Evolutionary conservation across 805 yeast species (phyloP), one percentile per base, ranked within the genome.

Genomic region (Candida michaelii): DNA sequence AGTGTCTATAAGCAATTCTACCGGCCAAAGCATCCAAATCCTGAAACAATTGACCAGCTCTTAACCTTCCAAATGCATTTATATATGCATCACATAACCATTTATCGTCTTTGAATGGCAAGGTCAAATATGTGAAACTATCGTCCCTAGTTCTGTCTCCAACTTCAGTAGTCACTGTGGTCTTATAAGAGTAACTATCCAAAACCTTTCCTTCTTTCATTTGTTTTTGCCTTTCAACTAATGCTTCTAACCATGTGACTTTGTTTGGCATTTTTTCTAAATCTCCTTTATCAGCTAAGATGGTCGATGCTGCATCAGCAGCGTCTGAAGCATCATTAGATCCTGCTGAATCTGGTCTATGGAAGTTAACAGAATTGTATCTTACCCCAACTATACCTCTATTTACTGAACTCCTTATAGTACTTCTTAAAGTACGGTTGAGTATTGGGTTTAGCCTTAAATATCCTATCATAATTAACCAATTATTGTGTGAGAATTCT

Each of bases 1-100:
- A 87, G 61, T 90, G 97, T 56, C 86, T 77, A 62, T 89, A 86
- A 16, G 96, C 96, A 54, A 90, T 89, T 58, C 91, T 81, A 27
- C 97, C 98, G 2, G 97, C 96, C 47, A 90, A 70, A 4, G 96
- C 90, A 59, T 90, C 98, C 55, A 90, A 71, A 64, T 90, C 98
- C 69, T 90, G 97, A 64, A 90, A 90, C 49, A 90, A 72, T 62
- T 89, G 96, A 30, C 97, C 98, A 54, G 88, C 88, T 56, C 97
- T 74, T 56, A 89, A 73, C 50, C 96, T 76, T n/a, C 97, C 97
- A 44, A 82, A 84, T 3, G 96, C 90, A 61, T 86, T 87, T 54
- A 88, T 85, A 58, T 90, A 90, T 36, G 89, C 79, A 58, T 90
- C 98, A 49, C 95, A 79, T 21, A 89, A 71, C 80, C 85, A 82